phyloP scores from a whole-genome alignment of 2,329 filamentous ascomycete species.

The Fusarium goolgardi region DNA sequence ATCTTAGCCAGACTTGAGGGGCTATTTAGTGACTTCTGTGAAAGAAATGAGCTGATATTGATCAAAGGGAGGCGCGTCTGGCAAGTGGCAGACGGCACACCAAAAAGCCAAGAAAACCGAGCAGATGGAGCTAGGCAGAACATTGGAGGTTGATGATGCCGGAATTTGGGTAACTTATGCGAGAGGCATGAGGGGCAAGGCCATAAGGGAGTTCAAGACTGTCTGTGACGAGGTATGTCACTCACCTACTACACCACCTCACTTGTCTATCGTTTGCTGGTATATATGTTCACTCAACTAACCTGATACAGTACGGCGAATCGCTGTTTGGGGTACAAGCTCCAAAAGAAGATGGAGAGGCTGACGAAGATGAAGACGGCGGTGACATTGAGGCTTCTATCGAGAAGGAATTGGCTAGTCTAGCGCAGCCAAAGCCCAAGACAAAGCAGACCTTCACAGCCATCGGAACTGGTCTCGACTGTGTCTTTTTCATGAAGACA shows the following conservation, averaged over 20 bases:
- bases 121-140: conserved; percentile 56
- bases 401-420: conserved; percentile 74
- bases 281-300: conserved; percentile 15
- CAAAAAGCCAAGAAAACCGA: conserved; percentile 63
- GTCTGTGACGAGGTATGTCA: conserved; percentile 72
- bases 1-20: background rate
- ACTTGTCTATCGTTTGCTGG: background rate
- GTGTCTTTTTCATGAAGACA: conserved; percentile 71
- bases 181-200: conserved; percentile 76
- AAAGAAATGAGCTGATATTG: conserved; percentile 25
- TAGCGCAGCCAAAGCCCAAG: conserved; percentile 54
- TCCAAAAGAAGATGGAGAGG: conserved; percentile 49
- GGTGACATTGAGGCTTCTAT: conserved; percentile 81
- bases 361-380: conserved; percentile 54
- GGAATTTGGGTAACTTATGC: conserved; percentile 85
- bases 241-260: background rate
- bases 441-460: conserved; percentile 63
- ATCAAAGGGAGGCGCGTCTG: conserved; percentile 61
- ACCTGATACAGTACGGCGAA: conserved; percentile 69
- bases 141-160: conserved; percentile 73
- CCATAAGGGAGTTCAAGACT: conserved; percentile 72
- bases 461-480: conserved; percentile 68
- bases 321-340: conserved; percentile 66
- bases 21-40: background rate
- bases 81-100: conserved; percentile 71